Base-by-base conservation (phyloP, 768 basidiomycete species). In the Agaricus subrufescens region DNA sequence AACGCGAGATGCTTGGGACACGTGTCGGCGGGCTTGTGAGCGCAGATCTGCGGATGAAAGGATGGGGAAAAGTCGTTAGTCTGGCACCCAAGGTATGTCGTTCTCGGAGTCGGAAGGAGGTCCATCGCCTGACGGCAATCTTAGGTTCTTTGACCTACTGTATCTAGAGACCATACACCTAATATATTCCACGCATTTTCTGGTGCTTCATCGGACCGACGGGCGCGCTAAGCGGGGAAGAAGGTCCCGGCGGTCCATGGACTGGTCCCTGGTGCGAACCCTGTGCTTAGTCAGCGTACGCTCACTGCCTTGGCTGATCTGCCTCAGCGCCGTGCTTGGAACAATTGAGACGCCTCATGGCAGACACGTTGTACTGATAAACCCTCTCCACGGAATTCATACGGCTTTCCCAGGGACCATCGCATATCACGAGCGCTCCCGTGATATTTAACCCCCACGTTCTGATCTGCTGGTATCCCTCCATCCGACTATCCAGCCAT, bases 11-110 rank as follows among this genome's bases (percentile, higher is more conserved):
- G 89, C 67, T 98, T 57, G 95, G 94, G 19, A 97, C 94, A 49
- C 85, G 96, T 65, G 93, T 98, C 53, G 89, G 90, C 63, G 94
- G 95, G 0, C 86, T 95, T 44, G 95, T 98, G 45, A 94, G 90
- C 58, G 89, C 90, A 0, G 95, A 97, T 63, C 68, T 98, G 68
- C 78, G 93, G 59, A 80, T 90, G 80, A 88, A 91, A 67, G 93
- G 94, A 0, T 98, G 95, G 95, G 86, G 89, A 6, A 97, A 98
- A 73, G 90, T 98, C 61, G 85, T 91, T 54, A 89, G 87, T 71
- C 70, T 97, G 65, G 95, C 94, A 61, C 94, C 94, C 50, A 93
- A 93, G 77, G 94, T 94, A 67, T 63, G 74, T 69, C 3, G n/a
- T 26, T 49, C 25, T 39, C 10, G 47, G 44, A 23, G 50, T 53